Evolutionary conservation across 2,329 filamentous ascomycete genomes (phyloP).

Genomic region (Claviceps fusiformis): DNA sequence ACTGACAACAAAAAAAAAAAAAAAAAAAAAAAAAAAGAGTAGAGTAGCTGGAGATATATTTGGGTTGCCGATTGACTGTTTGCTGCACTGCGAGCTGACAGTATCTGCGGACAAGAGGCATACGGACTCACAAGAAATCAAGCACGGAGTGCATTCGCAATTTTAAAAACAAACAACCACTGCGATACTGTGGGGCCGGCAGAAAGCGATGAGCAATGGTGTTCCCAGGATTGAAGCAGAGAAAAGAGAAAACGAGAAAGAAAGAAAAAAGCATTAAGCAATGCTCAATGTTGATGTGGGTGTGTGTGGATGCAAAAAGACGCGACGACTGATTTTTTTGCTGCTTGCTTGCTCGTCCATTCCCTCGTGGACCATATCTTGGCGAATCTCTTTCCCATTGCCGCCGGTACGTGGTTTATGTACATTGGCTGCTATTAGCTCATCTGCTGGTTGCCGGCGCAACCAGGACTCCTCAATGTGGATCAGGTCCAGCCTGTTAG

Average conservation of each 20-base stretch:
- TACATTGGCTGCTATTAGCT: constrained; percentile 14
- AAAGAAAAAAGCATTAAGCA: constrained; percentile 14
- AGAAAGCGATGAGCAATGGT: constrained; percentile 1
- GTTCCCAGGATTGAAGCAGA: neutral
- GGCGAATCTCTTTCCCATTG: constrained; percentile 5
- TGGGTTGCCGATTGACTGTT: neutral
- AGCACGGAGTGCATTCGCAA: constrained; percentile 16
- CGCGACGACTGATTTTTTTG: constrained; percentile 1
- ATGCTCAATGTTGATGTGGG: constrained; percentile 13
- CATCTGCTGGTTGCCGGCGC: constrained; percentile 15
- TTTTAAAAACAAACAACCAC: constrained; percentile 6
- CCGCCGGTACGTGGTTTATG: constrained; percentile 16
- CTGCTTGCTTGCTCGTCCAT: neutral
- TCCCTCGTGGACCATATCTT: neutral
- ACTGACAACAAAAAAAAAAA: neutral
- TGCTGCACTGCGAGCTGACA: neutral
- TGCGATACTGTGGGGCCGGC: neutral
- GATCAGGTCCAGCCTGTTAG: neutral
- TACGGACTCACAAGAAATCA: constrained; percentile 13
- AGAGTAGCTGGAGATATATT: neutral
- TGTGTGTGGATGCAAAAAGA: constrained; percentile 7
- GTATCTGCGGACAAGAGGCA: neutral
- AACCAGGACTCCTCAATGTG: constrained; percentile 1
- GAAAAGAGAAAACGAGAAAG: no score
- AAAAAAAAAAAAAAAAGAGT: neutral